These are phyloP conservation scores for Paralagenidium karlingii DNA, from an alignment of 352 stramenopile species.

Conservation along the genomic window DNA sequence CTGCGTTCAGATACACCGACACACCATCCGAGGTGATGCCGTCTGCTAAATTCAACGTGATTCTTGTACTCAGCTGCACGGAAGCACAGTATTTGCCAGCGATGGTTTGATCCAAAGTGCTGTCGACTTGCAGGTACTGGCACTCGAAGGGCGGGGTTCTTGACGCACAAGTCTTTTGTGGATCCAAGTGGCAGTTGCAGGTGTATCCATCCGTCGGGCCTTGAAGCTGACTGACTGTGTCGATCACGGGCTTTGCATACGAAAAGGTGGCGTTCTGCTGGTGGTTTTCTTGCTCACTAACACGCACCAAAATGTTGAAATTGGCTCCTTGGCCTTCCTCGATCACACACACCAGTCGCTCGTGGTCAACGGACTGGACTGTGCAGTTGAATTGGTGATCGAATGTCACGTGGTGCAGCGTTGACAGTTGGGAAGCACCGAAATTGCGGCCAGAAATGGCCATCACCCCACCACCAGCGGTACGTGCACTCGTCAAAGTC, in stretches of 20 bases:
- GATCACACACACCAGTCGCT: constrained; percentile 17
- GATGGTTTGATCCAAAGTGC: not conserved
- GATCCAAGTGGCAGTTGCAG: constrained; percentile 22
- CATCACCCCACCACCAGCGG: constrained; percentile 27
- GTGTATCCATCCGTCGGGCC: constrained; percentile 39
- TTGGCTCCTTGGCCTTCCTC: constrained; percentile 24
- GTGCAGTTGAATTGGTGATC: constrained; percentile 16
- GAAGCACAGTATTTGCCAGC: no score
- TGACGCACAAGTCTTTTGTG: constrained; percentile 22
- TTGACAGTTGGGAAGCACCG: constrained; percentile 21
- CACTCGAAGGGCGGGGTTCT: constrained; percentile 25
- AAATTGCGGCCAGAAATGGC: constrained; percentile 36
- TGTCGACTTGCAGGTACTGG: constrained; percentile 9
- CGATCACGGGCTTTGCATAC: constrained; percentile 26
- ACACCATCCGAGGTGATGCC: not conserved
- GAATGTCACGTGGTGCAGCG: constrained; percentile 14
- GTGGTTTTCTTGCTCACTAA: constrained; percentile 18
- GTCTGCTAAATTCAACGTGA: no score
- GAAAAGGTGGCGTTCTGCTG: constrained; percentile 15
- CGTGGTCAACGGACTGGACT: constrained; percentile 19
- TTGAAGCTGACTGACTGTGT: constrained; percentile 18
- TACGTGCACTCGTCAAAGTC: constrained; percentile 16
- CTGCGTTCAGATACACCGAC: not conserved
- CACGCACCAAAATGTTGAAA: constrained; percentile 18
- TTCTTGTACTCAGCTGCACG: no score